A percentile compares a stretch with the other conserved stretches of the same genome.
These are phyloP conservation scores for Paspalum vaginatum DNA, from an alignment of 176 grass and related monocot species.

Conservation along the genomic window DNA sequence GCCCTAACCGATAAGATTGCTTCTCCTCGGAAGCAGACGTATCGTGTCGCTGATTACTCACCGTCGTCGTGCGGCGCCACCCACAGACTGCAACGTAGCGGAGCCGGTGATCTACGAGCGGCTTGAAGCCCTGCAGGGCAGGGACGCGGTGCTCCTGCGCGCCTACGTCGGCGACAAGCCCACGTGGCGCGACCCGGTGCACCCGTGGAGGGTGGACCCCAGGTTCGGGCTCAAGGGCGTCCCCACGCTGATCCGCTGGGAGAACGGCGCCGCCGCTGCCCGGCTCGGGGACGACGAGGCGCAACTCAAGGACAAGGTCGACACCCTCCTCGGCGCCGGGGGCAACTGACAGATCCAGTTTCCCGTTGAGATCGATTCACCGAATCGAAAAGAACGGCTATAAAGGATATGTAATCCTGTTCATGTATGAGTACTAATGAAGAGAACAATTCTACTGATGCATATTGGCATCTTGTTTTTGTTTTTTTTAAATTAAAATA, in stretches of 20 bases:
- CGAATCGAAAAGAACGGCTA: not conserved
- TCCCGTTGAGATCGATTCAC: not conserved
- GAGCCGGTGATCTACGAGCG: slow-evolving; percentile 83
- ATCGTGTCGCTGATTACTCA: not conserved
- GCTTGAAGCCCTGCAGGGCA: slow-evolving; percentile 47
- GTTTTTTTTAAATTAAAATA: too few species aligned
- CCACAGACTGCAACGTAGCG: slow-evolving; percentile 86
- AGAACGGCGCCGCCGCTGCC: slow-evolving; percentile 55
- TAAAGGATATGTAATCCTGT: not conserved
- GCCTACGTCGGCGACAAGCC: slow-evolving; percentile 85
- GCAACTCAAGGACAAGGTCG: slow-evolving; percentile 63
- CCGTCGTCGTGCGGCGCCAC: not conserved
- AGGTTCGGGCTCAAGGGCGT: slow-evolving; percentile 74
- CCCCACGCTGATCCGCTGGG: slow-evolving; percentile 87
- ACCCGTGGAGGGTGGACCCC: slow-evolving; percentile 81
- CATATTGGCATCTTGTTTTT: too few species aligned
- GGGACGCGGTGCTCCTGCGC: slow-evolving; percentile 65
- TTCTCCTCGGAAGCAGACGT: not conserved
- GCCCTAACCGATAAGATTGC: not conserved
- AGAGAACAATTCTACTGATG: not conserved
- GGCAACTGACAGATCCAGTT: not conserved
- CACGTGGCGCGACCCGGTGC: slow-evolving; percentile 69
- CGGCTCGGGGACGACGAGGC: slow-evolving; percentile 78
- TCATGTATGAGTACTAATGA: not conserved
- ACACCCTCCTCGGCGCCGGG: slow-evolving; percentile 31